Evolutionary conservation across 2,329 filamentous ascomycete genomes (phyloP), one percentile per base, ranked within the genome.

Genomic region (Ambrosiella xylebori): DNA sequence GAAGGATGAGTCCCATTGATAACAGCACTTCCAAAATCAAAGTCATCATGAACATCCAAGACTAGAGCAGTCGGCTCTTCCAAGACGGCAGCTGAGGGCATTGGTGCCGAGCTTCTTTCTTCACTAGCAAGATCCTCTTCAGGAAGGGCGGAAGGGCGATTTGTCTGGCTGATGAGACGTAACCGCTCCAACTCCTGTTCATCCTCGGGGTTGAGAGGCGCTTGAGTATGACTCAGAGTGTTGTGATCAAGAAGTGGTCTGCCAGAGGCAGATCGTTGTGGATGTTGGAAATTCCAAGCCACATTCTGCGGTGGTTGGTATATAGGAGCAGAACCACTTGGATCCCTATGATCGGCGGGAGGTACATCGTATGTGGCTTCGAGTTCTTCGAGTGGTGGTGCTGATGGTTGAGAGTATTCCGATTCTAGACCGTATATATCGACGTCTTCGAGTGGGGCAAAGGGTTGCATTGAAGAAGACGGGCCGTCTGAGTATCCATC

Each of bases 171-270:
- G 61, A 85, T 71, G n/a, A 87, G 68, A 41, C 82, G 74, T 58
- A 73, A 77, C 17, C 82, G 75, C 66, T 90, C 85, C 6, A 88
- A 71, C 66, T 94, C 88, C 64, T 84, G 81, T 67, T 94, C 93
- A 68, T 94, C 90, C 58, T 93, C 86, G 12, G 70, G 12, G 15
- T 40, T 37, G 2, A 56, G 41, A 17, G 61, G 51, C n/a, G 36
- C 12, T 17, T 36, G 55, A 39, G n/a, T 17, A 13, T 17, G n/a
- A 8, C 51, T 36, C 4, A 35, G 51, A 38, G 38, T 19, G 35
- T 5, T 13, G 27, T 54, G n/a, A 35, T 19, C 8, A 35, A 56
- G 38, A 12, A 39, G 38, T 9, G 38, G 19, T 19, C 35, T 15
- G 12, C 40, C 47, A 49, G 57, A 19, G 9, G 39, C 9, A 2